Conservation (phyloP, 805 yeast species). For the Zygoascus biomembranicola region DNA sequence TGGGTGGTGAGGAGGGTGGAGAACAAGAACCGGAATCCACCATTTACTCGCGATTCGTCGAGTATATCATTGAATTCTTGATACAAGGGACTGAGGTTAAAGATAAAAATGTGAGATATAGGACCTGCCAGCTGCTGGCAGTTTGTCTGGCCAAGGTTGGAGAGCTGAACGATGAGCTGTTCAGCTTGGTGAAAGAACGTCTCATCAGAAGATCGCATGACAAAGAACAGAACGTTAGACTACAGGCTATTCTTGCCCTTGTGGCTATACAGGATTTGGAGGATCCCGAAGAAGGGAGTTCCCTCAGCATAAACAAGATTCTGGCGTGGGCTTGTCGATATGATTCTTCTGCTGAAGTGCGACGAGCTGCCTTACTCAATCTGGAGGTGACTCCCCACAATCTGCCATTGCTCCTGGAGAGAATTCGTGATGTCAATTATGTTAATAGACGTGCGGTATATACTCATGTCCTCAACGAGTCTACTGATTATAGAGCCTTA, state of each 20-base stretch:
- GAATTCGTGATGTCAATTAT: conserved; percentile 74
- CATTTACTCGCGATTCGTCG: conserved; percentile 39
- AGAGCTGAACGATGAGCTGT: conserved; percentile 66
- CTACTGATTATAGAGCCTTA: conserved; percentile 55
- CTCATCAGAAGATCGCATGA: conserved; percentile 16
- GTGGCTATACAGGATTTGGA: conserved; percentile 63
- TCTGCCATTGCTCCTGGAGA: conserved; percentile 47
- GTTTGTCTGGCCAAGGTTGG: conserved; percentile 62
- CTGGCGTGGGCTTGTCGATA: conserved; percentile 51
- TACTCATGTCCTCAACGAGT: conserved; percentile 55
- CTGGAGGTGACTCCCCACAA: conserved; percentile 36
- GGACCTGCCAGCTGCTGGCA: conserved; percentile 71
- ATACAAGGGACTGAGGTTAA: conserved; percentile 72
- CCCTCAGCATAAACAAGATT: conserved; percentile 24
- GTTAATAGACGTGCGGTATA: conserved; percentile 67
- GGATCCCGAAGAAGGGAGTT: conserved; percentile 14
- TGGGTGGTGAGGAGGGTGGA: not conserved
- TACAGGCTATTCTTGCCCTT: conserved; percentile 76
- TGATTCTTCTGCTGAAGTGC: conserved; percentile 82
- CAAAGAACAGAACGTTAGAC: conserved; percentile 67
- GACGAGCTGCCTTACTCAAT: conserved; percentile 75
- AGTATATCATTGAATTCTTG: conserved; percentile 54
- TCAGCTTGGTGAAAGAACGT: conserved; percentile 1
- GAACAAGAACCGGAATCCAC: conserved; percentile 31
- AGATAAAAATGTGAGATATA: conserved; percentile 67